phyloP scores from a whole-genome alignment of 805 yeast genomes.

The Metschnikowia matae region DNA sequence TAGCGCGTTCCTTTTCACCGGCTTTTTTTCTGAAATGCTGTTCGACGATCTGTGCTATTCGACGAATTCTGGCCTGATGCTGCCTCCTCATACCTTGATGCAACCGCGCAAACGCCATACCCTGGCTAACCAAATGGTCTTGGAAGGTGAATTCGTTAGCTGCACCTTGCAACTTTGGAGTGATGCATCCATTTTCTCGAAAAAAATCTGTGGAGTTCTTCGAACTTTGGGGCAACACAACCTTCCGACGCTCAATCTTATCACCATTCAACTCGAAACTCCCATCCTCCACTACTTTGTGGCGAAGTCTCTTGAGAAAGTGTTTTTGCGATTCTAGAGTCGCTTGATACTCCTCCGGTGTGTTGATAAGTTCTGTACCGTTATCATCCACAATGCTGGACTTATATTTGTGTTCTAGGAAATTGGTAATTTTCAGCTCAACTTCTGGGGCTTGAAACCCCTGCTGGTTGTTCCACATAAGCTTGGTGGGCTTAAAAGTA shows the following conservation, averaged over 20 bases:
- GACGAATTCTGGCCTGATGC: constrained; percentile 48
- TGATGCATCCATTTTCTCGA: constrained; percentile 39
- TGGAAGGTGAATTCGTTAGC: constrained; percentile 47
- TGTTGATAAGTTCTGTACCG: constrained; percentile 26
- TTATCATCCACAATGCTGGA: constrained; percentile 38
- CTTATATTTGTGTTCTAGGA: constrained; percentile 27
- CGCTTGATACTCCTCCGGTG: constrained; percentile 56
- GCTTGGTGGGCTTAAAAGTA: constrained; percentile 2
- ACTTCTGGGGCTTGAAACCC: constrained; percentile 25
- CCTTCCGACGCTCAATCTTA: constrained; percentile 46
- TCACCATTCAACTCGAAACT: constrained; percentile 41
- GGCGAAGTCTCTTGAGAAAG: constrained; percentile 45
- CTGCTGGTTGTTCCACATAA: constrained; percentile 12
- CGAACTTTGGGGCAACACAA: constrained; percentile 42
- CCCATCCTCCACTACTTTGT: constrained; percentile 33
- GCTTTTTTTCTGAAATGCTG: constrained; percentile 78
- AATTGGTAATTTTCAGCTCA: constrained; percentile 23
- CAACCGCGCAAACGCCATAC: constrained; percentile 62
- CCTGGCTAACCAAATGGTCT: constrained; percentile 77
- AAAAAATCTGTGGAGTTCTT: constrained; percentile 44
- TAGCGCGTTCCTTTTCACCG: constrained; percentile 83
- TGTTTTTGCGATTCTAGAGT: constrained; percentile 50
- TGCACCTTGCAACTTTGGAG: constrained; percentile 43
- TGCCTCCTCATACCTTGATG: constrained; percentile 62
- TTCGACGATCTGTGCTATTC: constrained; percentile 75